Evolutionary conservation across 805 yeast genomes (phyloP).

Genomic region (Monosporozyma unispora): DNA sequence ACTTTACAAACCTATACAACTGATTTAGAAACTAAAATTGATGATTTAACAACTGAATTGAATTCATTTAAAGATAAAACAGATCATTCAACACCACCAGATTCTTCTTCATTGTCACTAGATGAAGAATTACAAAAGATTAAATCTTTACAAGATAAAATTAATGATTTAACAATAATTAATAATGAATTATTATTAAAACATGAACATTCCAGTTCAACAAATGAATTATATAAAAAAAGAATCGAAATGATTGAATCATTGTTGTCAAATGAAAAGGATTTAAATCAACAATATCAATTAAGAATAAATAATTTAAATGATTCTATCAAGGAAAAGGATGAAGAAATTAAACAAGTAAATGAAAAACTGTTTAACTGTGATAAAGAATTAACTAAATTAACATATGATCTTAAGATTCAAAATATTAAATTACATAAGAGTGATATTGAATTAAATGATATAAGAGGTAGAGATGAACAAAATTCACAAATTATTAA

Average conservation of each 20-base stretch:
- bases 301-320: background rate
- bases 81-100: no score
- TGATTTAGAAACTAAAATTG: slow-evolving; percentile 42
- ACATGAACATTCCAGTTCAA: slow-evolving; percentile 46
- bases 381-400: background rate
- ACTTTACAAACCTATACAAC: slow-evolving; percentile 53
- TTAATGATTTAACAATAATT: slow-evolving; percentile 32
- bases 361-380: slow-evolving; percentile 18
- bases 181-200: slow-evolving; percentile 41
- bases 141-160: slow-evolving; percentile 40
- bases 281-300: slow-evolving; percentile 31
- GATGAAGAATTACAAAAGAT: slow-evolving; percentile 37
- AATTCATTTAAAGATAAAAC: slow-evolving; percentile 30
- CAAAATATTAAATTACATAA: background rate
- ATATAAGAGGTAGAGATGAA: background rate
- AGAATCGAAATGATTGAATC: slow-evolving; percentile 37
- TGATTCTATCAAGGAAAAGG: background rate
- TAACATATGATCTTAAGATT: background rate
- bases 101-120: slow-evolving; percentile 3
- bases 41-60: slow-evolving; percentile 52
- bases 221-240: slow-evolving; percentile 45
- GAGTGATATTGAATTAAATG: background rate
- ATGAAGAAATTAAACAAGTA: background rate
- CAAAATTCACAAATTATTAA: background rate
- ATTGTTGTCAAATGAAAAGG: slow-evolving; percentile 32